Base-by-base conservation (phyloP, 768 basidiomycete species). In the Phanerochaete carnosa region DNA sequence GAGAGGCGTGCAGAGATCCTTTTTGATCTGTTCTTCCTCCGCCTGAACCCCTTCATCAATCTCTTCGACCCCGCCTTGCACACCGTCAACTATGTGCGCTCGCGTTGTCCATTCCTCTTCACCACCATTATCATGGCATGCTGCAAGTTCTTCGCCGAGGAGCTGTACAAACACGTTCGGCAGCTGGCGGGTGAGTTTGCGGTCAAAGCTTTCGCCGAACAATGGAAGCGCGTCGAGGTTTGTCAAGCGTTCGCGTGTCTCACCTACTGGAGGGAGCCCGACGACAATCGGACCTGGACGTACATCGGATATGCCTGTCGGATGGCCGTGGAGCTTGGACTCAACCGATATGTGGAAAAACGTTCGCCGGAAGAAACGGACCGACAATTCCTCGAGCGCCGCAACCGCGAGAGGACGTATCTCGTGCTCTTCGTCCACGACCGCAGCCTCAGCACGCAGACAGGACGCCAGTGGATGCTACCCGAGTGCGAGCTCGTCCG, bases 181-280 rank as follows among this genome's bases (percentile, higher is more conserved):
- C 84, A 84, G 60, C 81, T 94, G 22, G 88, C 90, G 13, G 79
- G 90, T 57, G 85, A 89, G 25, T 82, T 88, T 64, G 86, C 88
- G n/a, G 79, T 89, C 28, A 83, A 84, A 60, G 91, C 92, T 9
- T 93, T 95, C 67, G 80, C 85, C 32, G 86, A 89, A 63, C 82
- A 80, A n/a, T 87, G 83, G 83, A 89, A 91, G 70, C 81, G 86
- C 62, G 86, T 95, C 55, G 94, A 94, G 73, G 86, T 94, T 23
- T 89, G 92, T 3, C 94, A 96, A 73, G 91, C 92, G 28, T 91
- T 94, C 70, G 88, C 90, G 22, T 93, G 92, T 66, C 78, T 95
- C 62, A 92, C 88, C 39, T 95, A 95, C 73, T 95, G 92, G 92
- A 88, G 83, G 70, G 90, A 92, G 66, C 89, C 92, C 43, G 87